Percentiles rank a stretch among this genome's conserved stretches.
Evolutionary conservation across 352 stramenopile species (phyloP).

Genomic region (Pythium dissimile): DNA sequence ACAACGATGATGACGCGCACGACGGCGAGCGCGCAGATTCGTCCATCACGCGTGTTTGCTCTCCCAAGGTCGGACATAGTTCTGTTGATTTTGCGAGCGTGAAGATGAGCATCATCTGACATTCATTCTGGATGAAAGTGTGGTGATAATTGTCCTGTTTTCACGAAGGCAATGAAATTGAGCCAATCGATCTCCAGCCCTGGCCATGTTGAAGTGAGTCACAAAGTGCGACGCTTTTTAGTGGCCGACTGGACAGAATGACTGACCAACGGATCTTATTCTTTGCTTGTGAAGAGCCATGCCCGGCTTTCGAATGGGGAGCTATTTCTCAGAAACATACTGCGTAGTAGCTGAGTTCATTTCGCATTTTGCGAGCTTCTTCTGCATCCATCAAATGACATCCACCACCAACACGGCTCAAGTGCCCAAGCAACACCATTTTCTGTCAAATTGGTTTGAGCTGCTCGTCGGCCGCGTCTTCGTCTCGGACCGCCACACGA

Average conservation of each 20-base stretch:
- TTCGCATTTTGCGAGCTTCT: not conserved
- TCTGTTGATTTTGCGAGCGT: not conserved
- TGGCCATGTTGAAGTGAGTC: conserved; percentile 11
- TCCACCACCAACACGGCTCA: no score
- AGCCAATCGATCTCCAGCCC: not conserved
- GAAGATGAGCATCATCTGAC: no score
- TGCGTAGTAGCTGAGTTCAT: no score
- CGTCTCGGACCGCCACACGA: conserved; percentile 1
- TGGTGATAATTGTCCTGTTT: not conserved
- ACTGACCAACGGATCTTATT: no score
- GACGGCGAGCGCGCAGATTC: not conserved
- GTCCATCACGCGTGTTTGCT: no score
- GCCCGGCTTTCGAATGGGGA: not conserved
- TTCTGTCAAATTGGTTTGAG: conserved; percentile 3
- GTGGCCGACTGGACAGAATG: conserved; percentile 4
- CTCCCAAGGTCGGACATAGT: no score
- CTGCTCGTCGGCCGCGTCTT: not conserved
- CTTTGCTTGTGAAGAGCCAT: no score
- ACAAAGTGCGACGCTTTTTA: not conserved
- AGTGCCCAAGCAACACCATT: not conserved
- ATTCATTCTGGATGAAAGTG: no score
- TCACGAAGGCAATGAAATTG: not conserved
- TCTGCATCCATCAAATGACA: no score
- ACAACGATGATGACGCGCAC: not conserved
- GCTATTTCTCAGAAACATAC: no score